Percentiles rank a stretch among this genome's conserved stretches.
Conservation (phyloP, 2,329 filamentous ascomycete genomes). For the Colletotrichum neosansevieriae region DNA sequence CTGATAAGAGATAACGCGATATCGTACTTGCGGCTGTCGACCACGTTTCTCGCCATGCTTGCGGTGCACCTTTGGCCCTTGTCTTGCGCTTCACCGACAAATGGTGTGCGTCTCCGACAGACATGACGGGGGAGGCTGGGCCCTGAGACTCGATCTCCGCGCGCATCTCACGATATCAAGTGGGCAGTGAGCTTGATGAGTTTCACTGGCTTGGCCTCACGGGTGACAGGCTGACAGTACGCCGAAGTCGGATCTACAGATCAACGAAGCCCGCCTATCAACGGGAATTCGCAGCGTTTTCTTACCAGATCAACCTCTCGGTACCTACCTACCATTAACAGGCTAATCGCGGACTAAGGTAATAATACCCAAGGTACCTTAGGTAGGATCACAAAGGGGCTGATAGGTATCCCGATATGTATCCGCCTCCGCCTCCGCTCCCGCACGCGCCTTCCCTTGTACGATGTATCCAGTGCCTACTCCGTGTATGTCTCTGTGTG, state of each 20-base stretch:
- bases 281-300: background rate
- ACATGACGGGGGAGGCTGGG: slow-evolving; percentile 6
- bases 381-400: background rate
- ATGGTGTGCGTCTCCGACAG: background rate
- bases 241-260: slow-evolving; percentile 27
- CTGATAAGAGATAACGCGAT: slow-evolving; percentile 40
- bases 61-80: background rate
- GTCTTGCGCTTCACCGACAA: slow-evolving; percentile 10
- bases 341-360: slow-evolving; percentile 27
- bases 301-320: background rate
- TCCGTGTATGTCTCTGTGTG: slow-evolving; percentile 27
- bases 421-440: slow-evolving; percentile 15
- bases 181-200: background rate
- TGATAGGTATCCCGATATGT: slow-evolving; percentile 14
- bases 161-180: background rate
- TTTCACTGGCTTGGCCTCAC: background rate
- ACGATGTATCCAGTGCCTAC: slow-evolving; percentile 28
- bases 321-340: background rate
- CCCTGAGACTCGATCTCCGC: background rate
- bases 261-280: background rate
- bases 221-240: background rate
- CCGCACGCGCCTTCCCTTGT: slow-evolving; percentile 22
- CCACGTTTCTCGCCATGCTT: slow-evolving; percentile 2
- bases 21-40: slow-evolving; percentile 35
- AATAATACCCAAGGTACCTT: background rate